Base-by-base conservation (phyloP, 78 protist genomes). In the Mastigamoeba balamuthi region DNA sequence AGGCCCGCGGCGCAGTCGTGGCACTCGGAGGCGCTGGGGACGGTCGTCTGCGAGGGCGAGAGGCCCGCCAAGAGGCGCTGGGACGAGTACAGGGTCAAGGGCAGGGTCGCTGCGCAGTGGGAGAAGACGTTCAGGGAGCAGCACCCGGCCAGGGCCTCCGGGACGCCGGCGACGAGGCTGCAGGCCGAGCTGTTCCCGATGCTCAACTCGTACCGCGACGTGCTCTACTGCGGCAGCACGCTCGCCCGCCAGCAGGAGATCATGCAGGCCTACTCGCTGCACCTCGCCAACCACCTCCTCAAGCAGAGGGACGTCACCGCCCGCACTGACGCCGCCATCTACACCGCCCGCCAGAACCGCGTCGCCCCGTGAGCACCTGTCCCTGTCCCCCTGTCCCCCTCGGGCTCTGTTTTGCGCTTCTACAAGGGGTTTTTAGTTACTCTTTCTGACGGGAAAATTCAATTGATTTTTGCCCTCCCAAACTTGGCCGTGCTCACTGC, bases 221-320 rank as follows among this genome's bases (percentile, higher is more conserved):
- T 58, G 4, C 27, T 8, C 6, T 58, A 58, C 6, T 58, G 37
- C 5, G 66, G 66, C 5, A 27, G 27, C 66, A 58, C 36, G 27
- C 66, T n/a, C 66, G 17, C 6, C 66, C 4, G 6, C 5, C 66
- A 58, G 36, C 4, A 58, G 66, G 66, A 58, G 27, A 6, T 58
- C 66, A 58, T 23, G 6, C 9, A 3, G 29, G 4, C 66, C 6
- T 58, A 6, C 6, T 9, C 27, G 29, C 27, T 82, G n/a, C 87
- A 82, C 74, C 76, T 77, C 0, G 71, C 75, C 2, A 82, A 82
- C 29, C 87, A 82, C 65, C 63, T 82, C 4, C 40, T 82, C 4
- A 82, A 82, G 36, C 27, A 6, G n/a, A n/a, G n/a, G n/a, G n/a
- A n/a, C n/a, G n/a, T n/a, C n/a, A n/a, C n/a, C n/a, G n/a, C n/a